Percentiles rank a stretch among this genome's conserved stretches.
Conservation (phyloP, 371 early-diverging fungal species). For the Mortierella sp. region DNA sequence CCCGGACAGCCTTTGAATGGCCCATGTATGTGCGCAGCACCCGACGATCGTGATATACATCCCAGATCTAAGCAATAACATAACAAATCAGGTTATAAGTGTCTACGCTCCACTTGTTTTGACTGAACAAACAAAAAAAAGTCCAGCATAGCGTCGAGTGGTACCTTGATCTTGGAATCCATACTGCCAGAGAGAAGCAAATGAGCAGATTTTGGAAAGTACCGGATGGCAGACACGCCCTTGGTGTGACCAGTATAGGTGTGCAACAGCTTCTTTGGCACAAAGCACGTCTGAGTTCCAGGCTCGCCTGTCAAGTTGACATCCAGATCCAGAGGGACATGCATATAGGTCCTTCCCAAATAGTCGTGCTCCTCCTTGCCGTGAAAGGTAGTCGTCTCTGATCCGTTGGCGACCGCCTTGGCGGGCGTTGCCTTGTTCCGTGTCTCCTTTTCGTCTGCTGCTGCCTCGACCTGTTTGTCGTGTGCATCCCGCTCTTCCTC, state of each 20-base stretch:
- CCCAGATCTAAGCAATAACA: conserved; percentile 78
- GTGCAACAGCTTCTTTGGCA: conserved; percentile 89
- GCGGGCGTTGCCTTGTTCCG: conserved; percentile 32
- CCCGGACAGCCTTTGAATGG: conserved; percentile 93
- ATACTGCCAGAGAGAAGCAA: conserved; percentile 91
- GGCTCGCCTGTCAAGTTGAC: conserved; percentile 81
- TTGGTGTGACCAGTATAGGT: conserved; percentile 95
- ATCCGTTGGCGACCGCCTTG: conserved; percentile 59
- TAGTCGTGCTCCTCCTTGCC: conserved; percentile 87
- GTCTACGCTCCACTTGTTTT: no score
- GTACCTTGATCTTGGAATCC: conserved; percentile 93
- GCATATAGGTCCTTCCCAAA: conserved; percentile 95
- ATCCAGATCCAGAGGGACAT: conserved; percentile 89
- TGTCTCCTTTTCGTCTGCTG: conserved; percentile 41
- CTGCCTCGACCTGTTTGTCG: conserved; percentile 37
- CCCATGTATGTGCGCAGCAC: conserved; percentile 90
- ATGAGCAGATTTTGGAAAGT: conserved; percentile 93
- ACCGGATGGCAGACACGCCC: conserved; percentile 91
- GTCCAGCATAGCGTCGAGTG: not conserved
- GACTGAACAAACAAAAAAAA: not conserved
- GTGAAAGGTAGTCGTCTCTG: conserved; percentile 83
- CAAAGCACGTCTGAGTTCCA: conserved; percentile 84
- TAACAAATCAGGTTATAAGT: not conserved
- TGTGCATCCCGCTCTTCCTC: conserved; percentile 60
- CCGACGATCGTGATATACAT: conserved; percentile 90